Evolutionary conservation across 208 protist species (phyloP).

Genomic region (Crithidia acanthocephali): DNA sequence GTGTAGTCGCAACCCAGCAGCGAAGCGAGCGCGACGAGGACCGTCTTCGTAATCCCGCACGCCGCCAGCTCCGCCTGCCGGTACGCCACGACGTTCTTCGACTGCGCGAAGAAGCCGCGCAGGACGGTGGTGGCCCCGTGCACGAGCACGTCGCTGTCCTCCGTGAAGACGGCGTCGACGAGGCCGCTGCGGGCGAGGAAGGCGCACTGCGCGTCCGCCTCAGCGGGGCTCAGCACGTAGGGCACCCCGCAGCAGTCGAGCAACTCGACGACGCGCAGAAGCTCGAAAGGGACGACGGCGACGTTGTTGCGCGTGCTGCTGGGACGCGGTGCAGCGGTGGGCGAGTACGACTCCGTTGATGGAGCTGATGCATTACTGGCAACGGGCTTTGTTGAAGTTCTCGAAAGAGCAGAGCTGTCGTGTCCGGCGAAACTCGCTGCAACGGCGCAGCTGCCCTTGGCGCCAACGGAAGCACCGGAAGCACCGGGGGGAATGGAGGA

Average conservation of each 20-base stretch:
- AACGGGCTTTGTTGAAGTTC: no score
- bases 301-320: not conserved
- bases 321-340: not conserved
- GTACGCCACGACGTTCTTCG: conserved; percentile 74
- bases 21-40: conserved; percentile 90
- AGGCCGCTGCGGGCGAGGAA: conserved; percentile 75
- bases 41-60: conserved; percentile 78
- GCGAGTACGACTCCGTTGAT: not conserved
- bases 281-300: conserved; percentile 60
- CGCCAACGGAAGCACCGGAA: not conserved
- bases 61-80: conserved; percentile 53
- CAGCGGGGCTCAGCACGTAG: conserved; percentile 86
- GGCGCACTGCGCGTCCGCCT: conserved; percentile 96
- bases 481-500: no score
- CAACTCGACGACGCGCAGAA: conserved; percentile 78
- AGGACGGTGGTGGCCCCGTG: conserved; percentile 94
- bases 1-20: conserved; percentile 97
- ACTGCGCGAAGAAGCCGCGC: conserved; percentile 90
- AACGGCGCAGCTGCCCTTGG: not conserved
- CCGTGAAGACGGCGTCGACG: conserved; percentile 96
- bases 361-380: not conserved
- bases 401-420: no score
- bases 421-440: no score
- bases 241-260: conserved; percentile 86
- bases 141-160: conserved; percentile 97